These are phyloP conservation scores for Capsicum baccatum DNA, from an alignment of 257 asterid genomes.

Conservation along the genomic window DNA sequence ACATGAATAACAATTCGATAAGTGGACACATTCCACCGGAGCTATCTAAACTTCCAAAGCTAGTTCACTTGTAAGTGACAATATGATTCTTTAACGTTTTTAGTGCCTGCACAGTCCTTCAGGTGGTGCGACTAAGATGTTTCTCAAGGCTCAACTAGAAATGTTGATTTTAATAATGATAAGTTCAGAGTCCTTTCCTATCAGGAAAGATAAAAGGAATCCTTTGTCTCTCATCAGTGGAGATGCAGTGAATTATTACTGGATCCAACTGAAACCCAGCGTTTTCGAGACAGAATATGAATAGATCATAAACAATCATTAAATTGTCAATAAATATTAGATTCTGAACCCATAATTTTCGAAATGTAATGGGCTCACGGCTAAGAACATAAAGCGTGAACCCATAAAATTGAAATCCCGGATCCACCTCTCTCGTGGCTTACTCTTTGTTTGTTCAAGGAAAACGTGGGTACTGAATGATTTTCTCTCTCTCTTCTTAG, in stretches of 20 bases:
- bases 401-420: not conserved
- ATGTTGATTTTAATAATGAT: not conserved
- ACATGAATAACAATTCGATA: conserved; percentile 95
- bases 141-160: not conserved
- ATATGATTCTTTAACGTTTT: not conserved
- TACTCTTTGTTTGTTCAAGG: conserved; percentile 22
- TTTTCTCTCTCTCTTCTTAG: conserved; percentile 17
- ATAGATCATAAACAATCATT: not conserved
- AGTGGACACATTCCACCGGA: conserved; percentile 86
- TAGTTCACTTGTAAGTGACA: conserved; percentile 88
- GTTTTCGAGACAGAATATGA: not conserved
- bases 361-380: not conserved
- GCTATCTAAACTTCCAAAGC: conserved; percentile 79
- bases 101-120: conserved; percentile 14
- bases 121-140: conserved; percentile 12
- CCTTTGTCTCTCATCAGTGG: not conserved
- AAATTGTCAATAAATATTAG: not conserved
- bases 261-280: conserved; percentile 11
- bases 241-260: not conserved
- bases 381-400: conserved; percentile 11
- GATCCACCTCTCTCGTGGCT: not conserved
- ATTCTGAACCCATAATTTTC: conserved; percentile 11
- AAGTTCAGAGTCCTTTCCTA: conserved; percentile 18
- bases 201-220: not conserved
- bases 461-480: not conserved